A percentile compares a stretch with the other conserved stretches of the same genome.
Conservation (phyloP, 306 rosid species). For the Sicyos baderoa region DNA sequence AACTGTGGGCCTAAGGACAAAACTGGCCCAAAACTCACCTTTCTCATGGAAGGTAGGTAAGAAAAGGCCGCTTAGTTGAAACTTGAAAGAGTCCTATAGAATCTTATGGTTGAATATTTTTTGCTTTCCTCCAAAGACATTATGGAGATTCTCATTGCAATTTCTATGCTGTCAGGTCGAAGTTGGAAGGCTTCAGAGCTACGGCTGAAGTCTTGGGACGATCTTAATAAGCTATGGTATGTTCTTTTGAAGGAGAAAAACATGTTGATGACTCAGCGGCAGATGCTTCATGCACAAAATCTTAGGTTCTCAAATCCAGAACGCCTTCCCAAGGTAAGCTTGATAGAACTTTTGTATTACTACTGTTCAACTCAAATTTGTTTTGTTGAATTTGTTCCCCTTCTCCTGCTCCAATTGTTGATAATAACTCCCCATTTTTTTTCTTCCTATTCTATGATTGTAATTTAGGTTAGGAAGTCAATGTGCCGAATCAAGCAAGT, state of each 20-base stretch:
- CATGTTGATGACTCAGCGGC: conserved; percentile 91
- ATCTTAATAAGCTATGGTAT: conserved; percentile 84
- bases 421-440: too few relatives aligned
- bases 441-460: not conserved
- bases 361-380: too few relatives aligned
- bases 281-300: conserved; percentile 89
- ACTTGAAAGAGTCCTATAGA: too few relatives aligned
- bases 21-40: too few relatives aligned
- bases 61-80: too few relatives aligned
- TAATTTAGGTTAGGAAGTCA: conserved; percentile 80
- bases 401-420: not conserved
- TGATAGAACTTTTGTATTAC: not conserved
- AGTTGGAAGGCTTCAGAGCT: conserved; percentile 91
- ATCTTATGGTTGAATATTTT: too few relatives aligned
- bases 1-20: too few relatives aligned
- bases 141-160: too few relatives aligned
- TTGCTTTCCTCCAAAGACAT: too few relatives aligned
- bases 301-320: conserved; percentile 78
- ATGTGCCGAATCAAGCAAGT: conserved; percentile 98
- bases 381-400: not conserved
- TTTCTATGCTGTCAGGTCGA: conserved; percentile 45
- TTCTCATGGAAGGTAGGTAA: too few relatives aligned
- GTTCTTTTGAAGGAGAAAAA: conserved; percentile 90
- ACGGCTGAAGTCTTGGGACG: conserved; percentile 93
- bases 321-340: conserved; percentile 71